Evolutionary conservation across 2,329 filamentous ascomycete species (phyloP).

Genomic region (Colletotrichum lupini): DNA sequence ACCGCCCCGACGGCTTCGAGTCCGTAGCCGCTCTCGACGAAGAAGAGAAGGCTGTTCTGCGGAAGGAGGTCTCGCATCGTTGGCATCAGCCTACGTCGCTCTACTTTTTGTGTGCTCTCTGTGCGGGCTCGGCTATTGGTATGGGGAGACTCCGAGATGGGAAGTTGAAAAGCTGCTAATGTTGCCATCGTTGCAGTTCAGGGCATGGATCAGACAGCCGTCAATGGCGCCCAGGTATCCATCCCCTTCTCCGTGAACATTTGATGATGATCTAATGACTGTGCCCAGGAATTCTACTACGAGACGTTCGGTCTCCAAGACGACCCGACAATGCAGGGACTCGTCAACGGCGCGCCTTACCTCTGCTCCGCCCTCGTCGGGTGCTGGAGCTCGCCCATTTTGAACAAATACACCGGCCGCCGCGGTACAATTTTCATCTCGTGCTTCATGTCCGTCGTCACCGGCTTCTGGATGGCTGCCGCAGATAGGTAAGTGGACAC

Average conservation of each 20-base stretch:
- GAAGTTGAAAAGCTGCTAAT: background rate
- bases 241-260: constrained; percentile 53
- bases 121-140: constrained; percentile 57
- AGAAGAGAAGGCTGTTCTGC: constrained; percentile 43
- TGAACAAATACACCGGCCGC: constrained; percentile 72
- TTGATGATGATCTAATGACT: constrained; percentile 39
- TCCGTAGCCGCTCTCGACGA: constrained; percentile 41
- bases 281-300: constrained; percentile 48
- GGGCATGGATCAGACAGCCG: constrained; percentile 74
- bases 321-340: constrained; percentile 58
- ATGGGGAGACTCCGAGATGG: background rate
- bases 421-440: constrained; percentile 74
- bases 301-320: constrained; percentile 47
- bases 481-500: constrained; percentile 60
- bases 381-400: constrained; percentile 49
- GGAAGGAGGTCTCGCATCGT: constrained; percentile 43
- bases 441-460: constrained; percentile 63
- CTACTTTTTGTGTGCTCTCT: constrained; percentile 49
- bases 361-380: constrained; percentile 58
- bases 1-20: constrained; percentile 45
- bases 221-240: constrained; percentile 71
- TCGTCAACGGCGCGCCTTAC: constrained; percentile 66
- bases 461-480: constrained; percentile 66
- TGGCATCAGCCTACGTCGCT: constrained; percentile 48
- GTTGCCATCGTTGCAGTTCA: constrained; percentile 47